Evolutionary conservation across 2,329 filamentous ascomycete genomes (phyloP).

Genomic region (Sporothrix sp.): DNA sequence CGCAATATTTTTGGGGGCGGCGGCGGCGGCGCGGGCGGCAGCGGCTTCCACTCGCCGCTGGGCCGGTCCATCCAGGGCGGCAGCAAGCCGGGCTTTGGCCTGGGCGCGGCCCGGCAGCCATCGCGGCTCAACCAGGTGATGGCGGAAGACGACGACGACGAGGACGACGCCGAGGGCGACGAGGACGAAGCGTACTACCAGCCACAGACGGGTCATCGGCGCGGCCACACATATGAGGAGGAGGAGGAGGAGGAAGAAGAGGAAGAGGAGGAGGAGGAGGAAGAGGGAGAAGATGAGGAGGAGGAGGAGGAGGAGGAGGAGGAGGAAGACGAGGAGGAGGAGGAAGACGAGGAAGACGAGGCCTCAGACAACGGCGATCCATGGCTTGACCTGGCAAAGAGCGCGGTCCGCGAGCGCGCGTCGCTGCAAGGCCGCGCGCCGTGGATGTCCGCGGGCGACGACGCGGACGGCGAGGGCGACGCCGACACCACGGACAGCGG

Average conservation of each 20-base stretch:
- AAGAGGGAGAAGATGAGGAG: constrained; percentile 31
- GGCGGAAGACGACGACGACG: constrained; percentile 28
- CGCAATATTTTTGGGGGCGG: constrained; percentile 13
- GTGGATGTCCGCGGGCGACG: constrained; percentile 13
- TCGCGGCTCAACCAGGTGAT: constrained; percentile 43
- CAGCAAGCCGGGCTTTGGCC: constrained; percentile 2
- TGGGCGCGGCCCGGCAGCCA: constrained; percentile 27
- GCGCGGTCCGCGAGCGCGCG: not conserved
- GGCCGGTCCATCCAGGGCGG: constrained; percentile 36
- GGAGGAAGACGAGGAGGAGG: constrained; percentile 26
- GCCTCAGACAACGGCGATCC: constrained; percentile 8
- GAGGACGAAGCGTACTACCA: constrained; percentile 31
- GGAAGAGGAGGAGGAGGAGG: constrained; percentile 33
- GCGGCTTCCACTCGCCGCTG: constrained; percentile 32
- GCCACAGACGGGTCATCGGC: too few relatives aligned
- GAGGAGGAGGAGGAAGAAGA: constrained; percentile 17
- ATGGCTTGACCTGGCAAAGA: constrained; percentile 16
- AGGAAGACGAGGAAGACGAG: constrained; percentile 25
- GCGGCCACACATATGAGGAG: constrained; percentile 34
- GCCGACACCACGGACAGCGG: constrained; percentile 32
- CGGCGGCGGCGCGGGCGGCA: constrained; percentile 17
- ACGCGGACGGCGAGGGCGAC: constrained; percentile 21
- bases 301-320: constrained; percentile 31
- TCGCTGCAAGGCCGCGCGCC: constrained; percentile 7
- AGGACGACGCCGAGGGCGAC: constrained; percentile 30